Percentiles rank a stretch among this genome's conserved stretches.
Evolutionary conservation across 768 basidiomycete genomes (phyloP).

Genomic region (Krasilnikovozyma curviuscula): DNA sequence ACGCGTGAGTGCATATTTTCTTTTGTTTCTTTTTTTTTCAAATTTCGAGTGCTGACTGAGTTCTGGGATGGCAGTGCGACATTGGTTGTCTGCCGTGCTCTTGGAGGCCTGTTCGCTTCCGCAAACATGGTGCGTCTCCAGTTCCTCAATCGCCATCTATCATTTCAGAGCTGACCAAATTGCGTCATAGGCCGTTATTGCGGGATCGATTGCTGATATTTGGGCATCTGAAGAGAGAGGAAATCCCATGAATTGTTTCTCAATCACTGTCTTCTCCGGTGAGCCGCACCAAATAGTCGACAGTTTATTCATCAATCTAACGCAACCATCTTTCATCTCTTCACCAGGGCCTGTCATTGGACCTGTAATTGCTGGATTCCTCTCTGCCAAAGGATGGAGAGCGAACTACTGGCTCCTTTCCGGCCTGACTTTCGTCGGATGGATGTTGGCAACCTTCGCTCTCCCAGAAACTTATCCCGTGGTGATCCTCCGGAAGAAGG

Average conservation of each 20-base stretch:
- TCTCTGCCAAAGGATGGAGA: background rate
- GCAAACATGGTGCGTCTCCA: too few relatives aligned
- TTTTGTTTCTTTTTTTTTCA: too few relatives aligned
- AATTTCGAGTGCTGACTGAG: conserved; percentile 22
- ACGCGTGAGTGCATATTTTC: too few relatives aligned
- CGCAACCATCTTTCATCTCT: too few relatives aligned
- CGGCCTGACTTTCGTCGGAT: background rate
- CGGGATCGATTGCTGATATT: conserved; percentile 12
- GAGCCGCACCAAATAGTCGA: too few relatives aligned
- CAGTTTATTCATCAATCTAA: too few relatives aligned
- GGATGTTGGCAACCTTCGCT: background rate
- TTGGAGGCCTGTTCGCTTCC: conserved; percentile 21
- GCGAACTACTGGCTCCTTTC: background rate
- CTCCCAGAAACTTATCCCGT: conserved; percentile 8
- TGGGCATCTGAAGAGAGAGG: conserved; percentile 23
- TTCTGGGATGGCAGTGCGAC: conserved; percentile 20
- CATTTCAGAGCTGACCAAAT: too few relatives aligned
- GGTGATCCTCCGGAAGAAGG: conserved; percentile 7
- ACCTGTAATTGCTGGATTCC: conserved; percentile 2
- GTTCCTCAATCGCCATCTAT: too few relatives aligned
- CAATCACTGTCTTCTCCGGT: conserved; percentile 17
- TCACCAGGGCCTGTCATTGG: too few relatives aligned
- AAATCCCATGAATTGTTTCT: conserved; percentile 22
- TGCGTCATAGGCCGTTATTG: too few relatives aligned
- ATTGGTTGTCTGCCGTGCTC: conserved; percentile 20